Evolutionary conservation across 2,329 filamentous ascomycete species (phyloP), one percentile per base, ranked within the genome.

Genomic region (Lasiodiplodia sp.): DNA sequence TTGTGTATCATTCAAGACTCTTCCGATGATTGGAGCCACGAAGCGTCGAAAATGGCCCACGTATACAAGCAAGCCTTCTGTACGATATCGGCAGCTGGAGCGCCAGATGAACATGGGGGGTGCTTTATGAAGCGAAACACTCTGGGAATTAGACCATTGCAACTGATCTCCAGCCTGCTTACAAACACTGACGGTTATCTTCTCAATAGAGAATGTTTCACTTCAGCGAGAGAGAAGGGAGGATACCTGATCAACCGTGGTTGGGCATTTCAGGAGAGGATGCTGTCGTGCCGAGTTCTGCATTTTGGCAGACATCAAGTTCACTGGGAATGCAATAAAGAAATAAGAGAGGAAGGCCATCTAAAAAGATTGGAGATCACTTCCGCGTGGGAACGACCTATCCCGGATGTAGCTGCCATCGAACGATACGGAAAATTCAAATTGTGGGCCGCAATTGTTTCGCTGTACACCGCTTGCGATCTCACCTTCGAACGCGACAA

Each of bases 221-320:
- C 18, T 1, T 11, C 11, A 7, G 1, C 6, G 2, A 3, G 14
- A 28, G 4, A 23, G 56, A 28, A 25, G 28, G 11, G 18, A 3
- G 56, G 56, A 3, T 37, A 44, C n/a, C 23, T 44, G 11, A 6
- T 21, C n/a, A 21, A 58, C 6, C 56, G 37, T 14, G 34, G 53
- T 12, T 69, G 68, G 68, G 64, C 37, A 7, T 53, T 60, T 51
- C 68, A 69, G 18, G 68, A 69, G 28, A 44, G 55, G 11, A 14
- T 31, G 5, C 31, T 69, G 1, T 60, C 68, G 2, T 31, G 28
- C 18, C 40, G 65, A 1, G 64, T 51, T 6, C 47, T 68, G 8
- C 56, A 64, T 11, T 64, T 68, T 21, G 16, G 31, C 44, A 10
- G 8, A 8, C n/a, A 53, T 2, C 12, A 51, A 18, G 40, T 64